phyloP scores from a whole-genome alignment of 2,329 filamentous ascomycete genomes.

The Claviceps cyperi region DNA sequence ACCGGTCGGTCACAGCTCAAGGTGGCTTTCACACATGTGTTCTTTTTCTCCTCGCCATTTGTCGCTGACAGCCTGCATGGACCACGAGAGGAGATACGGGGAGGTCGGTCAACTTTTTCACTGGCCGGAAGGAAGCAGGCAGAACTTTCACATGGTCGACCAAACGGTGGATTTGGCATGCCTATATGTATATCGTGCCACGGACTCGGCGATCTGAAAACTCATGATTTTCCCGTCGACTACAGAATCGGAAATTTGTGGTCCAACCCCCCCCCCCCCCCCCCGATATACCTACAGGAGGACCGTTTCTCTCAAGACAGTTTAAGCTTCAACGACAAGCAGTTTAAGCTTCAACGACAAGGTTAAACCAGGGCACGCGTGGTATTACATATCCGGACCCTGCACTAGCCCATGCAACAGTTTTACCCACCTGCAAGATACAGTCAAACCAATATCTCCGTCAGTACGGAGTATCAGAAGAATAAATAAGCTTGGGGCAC shows the following conservation, averaged over 20 bases:
- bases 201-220: background rate
- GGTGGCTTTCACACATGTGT: background rate
- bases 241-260: background rate
- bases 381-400: background rate
- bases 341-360: constrained; percentile 3
- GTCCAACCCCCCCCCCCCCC: background rate
- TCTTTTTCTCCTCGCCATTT: background rate
- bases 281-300: background rate
- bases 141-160: background rate
- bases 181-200: background rate
- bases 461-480: background rate
- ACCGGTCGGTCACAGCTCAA: background rate
- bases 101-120: background rate
- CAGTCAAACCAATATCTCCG: background rate
- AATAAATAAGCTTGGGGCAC: background rate
- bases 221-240: background rate
- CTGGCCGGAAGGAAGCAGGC: background rate
- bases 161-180: background rate
- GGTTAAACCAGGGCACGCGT: background rate
- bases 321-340: constrained; percentile 3
- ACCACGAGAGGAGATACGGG: background rate
- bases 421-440: background rate
- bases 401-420: background rate
- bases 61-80: background rate
- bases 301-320: background rate